Evolutionary conservation across 2,329 filamentous ascomycete species (phyloP), one percentile per base, ranked within the genome.

Genomic region (Eutypa lata): DNA sequence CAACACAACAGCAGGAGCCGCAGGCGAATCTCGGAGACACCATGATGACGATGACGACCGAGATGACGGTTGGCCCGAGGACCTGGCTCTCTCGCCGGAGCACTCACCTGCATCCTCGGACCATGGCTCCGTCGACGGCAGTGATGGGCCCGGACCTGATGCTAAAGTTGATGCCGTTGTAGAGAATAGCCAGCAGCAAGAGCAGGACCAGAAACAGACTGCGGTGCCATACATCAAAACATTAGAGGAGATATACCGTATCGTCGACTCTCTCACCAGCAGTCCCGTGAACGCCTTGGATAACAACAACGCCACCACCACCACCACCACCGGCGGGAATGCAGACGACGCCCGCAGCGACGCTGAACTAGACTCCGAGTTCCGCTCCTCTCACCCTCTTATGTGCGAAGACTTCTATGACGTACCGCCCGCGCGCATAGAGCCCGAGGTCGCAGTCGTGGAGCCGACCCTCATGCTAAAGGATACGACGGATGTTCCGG

Each of bases 371-470:
- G 38, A 42, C 38, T 18, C 19, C 38, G 13, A 18, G n/a, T 10
- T n/a, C 22, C 26, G 26, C 26, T 6, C 6, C 26, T 6, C 26
- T 10, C 26, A 6, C 6, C 26, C 5, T 10, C 26, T 31, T 10
- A 5, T 31, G 26, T 31, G 10, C 26, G 10, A 31, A 5, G 26
- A 31, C 26, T 57, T 52, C 35, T 18, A 61, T 43, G 62, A 64
- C 18, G 61, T 63, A 10, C 53, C 53, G 37, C 54, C 55, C 5
- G 56, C 56, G 19, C 35, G 37, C 16, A 33, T 31, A 14, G 51
- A 56, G 18, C 51, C 51, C 10, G 50, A 61, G 6, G 56, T 61
- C 8, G 56, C 62, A 5, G 38, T 63, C 7, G 55, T 57, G 11
- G 48, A 61, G 28, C 61, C 59, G 1, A 49, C 53, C 7, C 47